Percentiles rank a stretch among this genome's conserved stretches.
Evolutionary conservation across 2,329 filamentous ascomycete species (phyloP).

Genomic region (Colletotrichum kahawae): DNA sequence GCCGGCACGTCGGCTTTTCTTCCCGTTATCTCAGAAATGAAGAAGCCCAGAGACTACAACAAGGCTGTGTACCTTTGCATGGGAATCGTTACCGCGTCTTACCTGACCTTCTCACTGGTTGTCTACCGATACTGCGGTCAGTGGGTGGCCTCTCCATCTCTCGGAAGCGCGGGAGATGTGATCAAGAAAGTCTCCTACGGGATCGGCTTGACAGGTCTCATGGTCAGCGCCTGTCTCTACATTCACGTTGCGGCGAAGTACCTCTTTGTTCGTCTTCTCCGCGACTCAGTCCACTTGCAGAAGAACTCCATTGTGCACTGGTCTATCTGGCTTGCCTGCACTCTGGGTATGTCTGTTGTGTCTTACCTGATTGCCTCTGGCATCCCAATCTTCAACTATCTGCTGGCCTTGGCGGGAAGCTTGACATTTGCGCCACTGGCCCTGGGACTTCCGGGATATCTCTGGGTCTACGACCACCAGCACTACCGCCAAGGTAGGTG

Average conservation of each 20-base stretch:
- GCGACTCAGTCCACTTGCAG: slow-evolving; percentile 39
- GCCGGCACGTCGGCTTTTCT: slow-evolving; percentile 66
- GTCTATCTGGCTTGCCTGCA: slow-evolving; percentile 40
- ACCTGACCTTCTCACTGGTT: slow-evolving; percentile 63
- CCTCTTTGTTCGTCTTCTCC: slow-evolving; percentile 42
- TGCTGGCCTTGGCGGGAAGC: slow-evolving; percentile 34
- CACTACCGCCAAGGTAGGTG: slow-evolving; percentile 32
- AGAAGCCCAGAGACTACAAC: slow-evolving; percentile 60
- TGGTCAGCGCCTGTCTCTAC: slow-evolving; percentile 46
- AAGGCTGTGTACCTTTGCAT: slow-evolving; percentile 66
- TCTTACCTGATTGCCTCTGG: slow-evolving; percentile 36
- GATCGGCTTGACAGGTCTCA: slow-evolving; percentile 58
- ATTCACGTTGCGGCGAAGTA: slow-evolving; percentile 45
- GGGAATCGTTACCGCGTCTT: slow-evolving; percentile 60
- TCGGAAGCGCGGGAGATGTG: slow-evolving; percentile 63
- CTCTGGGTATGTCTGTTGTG: slow-evolving; percentile 29
- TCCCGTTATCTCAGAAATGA: slow-evolving; percentile 71
- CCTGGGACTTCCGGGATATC: slow-evolving; percentile 36
- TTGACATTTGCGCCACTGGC: slow-evolving; percentile 40
- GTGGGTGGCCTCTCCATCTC: slow-evolving; percentile 66
- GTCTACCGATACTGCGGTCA: slow-evolving; percentile 66
- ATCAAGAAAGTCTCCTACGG: slow-evolving; percentile 69
- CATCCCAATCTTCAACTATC: slow-evolving; percentile 39
- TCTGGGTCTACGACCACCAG: slow-evolving; percentile 40
- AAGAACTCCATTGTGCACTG: slow-evolving; percentile 38